Evolutionary conservation across 2,329 filamentous ascomycete species (phyloP).

Genomic region (Botryotinia narcissicola): DNA sequence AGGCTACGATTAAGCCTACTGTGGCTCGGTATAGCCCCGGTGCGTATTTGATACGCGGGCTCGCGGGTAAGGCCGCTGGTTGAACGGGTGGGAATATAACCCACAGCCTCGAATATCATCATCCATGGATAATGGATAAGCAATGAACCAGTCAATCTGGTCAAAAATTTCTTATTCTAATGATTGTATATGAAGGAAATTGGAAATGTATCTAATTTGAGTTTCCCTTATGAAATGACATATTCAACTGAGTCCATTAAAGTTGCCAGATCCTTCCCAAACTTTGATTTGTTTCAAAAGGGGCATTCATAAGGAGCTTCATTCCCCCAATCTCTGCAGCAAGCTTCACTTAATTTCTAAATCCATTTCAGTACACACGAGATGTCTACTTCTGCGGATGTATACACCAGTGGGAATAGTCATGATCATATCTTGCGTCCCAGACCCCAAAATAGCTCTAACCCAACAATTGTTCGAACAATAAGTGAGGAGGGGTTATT

Average conservation of each 20-base stretch:
- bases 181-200: not conserved
- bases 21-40: not conserved
- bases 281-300: conserved; percentile 14
- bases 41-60: not conserved
- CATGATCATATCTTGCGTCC: conserved; percentile 38
- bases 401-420: conserved; percentile 30
- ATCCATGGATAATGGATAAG: not conserved
- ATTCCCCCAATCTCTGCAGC: not conserved
- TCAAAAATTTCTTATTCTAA: not conserved
- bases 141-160: conserved; percentile 3
- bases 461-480: conserved; percentile 32
- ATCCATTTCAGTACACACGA: conserved; percentile 13
- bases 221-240: conserved; percentile 7
- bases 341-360: not conserved
- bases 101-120: conserved; percentile 3
- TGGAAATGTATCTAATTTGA: not conserved
- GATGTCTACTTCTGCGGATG: conserved; percentile 37
- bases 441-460: conserved; percentile 32
- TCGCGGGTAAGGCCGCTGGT: not conserved
- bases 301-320: conserved; percentile 14
- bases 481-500: conserved; percentile 31
- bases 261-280: not conserved
- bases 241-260: conserved; percentile 3
- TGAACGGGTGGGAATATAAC: not conserved
- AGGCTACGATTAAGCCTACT: not conserved